A percentile compares a stretch with the other conserved stretches of the same genome.
phyloP scores from a whole-genome alignment of 2,329 filamentous ascomycete genomes.

The Fonsecaea monophora region DNA sequence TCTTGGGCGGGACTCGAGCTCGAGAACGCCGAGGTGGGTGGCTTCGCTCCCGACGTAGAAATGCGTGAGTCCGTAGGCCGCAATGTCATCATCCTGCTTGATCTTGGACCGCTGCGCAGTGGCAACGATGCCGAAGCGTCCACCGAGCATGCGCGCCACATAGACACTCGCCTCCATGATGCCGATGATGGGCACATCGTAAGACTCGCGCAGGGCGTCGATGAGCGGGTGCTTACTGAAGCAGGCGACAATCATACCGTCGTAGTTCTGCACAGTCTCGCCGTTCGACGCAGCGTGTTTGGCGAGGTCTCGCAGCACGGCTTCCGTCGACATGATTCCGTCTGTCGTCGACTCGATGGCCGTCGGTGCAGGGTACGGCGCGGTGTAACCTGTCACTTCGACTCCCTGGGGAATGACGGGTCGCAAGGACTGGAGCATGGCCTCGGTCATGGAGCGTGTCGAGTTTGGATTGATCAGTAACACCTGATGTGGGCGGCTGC shows the following conservation, averaged over 20 bases:
- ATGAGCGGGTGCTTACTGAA: slow-evolving; percentile 59
- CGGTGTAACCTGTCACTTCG: slow-evolving; percentile 59
- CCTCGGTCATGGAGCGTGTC: slow-evolving; percentile 55
- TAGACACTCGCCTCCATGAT: slow-evolving; percentile 62
- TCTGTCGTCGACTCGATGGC: slow-evolving; percentile 61
- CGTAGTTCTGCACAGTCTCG: slow-evolving; percentile 47
- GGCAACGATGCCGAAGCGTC: slow-evolving; percentile 54
- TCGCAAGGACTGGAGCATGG: slow-evolving; percentile 54
- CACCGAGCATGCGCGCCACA: slow-evolving; percentile 57
- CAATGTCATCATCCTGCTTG: slow-evolving; percentile 50
- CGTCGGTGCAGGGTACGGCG: slow-evolving; percentile 56
- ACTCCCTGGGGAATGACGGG: slow-evolving; percentile 57
- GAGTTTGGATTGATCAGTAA: slow-evolving; percentile 59
- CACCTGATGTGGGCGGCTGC: slow-evolving; percentile 43
- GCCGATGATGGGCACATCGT: slow-evolving; percentile 54
- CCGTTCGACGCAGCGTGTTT: slow-evolving; percentile 48
- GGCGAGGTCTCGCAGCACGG: slow-evolving; percentile 55
- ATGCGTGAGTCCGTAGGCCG: slow-evolving; percentile 50
- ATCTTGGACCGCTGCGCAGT: slow-evolving; percentile 51
- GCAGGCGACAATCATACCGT: slow-evolving; percentile 59
- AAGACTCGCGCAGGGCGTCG: slow-evolving; percentile 55
- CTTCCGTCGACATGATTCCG: slow-evolving; percentile 58
- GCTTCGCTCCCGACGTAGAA: slow-evolving; percentile 54
- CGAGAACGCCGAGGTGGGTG: slow-evolving; percentile 54
- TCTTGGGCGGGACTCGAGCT: slow-evolving; percentile 50